phyloP scores from a whole-genome alignment of 2,329 filamentous ascomycete species.

The Aspergillus cejpii region DNA sequence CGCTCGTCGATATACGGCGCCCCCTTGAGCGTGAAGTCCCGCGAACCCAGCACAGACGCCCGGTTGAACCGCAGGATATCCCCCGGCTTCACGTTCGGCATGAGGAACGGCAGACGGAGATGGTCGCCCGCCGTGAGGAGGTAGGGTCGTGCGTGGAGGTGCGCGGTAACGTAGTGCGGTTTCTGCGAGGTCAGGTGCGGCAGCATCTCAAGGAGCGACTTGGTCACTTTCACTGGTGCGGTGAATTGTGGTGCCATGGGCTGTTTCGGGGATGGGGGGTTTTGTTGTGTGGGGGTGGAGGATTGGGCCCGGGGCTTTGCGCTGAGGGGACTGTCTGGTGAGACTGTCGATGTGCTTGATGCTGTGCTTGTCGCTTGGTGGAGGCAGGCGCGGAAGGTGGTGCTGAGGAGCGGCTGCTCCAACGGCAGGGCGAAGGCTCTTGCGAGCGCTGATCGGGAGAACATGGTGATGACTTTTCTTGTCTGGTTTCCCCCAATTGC shows the following conservation, averaged over 20 bases:
- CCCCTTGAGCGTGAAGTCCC: conserved; percentile 85
- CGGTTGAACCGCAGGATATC: conserved; percentile 84
- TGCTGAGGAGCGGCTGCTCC: conserved; percentile 25
- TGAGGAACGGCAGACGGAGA: conserved; percentile 70
- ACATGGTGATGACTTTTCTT: conserved; percentile 25
- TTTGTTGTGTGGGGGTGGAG: conserved; percentile 14
- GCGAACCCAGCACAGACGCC: conserved; percentile 71
- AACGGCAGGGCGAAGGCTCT: conserved; percentile 25
- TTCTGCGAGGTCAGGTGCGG: conserved; percentile 41
- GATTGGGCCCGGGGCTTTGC: conserved; percentile 23
- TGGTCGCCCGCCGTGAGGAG: conserved; percentile 58
- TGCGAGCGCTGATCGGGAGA: conserved; percentile 32
- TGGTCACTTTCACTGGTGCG: conserved; percentile 36
- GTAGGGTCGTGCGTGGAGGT: conserved; percentile 46
- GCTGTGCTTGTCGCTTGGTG: conserved; percentile 34
- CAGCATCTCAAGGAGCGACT: conserved; percentile 39
- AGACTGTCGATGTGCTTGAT: conserved; percentile 25
- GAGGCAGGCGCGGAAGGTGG: conserved; percentile 35
- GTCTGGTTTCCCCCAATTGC: conserved; percentile 5
- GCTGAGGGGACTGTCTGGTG: conserved; percentile 26
- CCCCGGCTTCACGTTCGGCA: conserved; percentile 69
- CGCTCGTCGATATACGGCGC: conserved; percentile 74
- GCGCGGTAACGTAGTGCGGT: conserved; percentile 44
- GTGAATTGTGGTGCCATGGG: conserved; percentile 35
- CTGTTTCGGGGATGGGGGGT: conserved; percentile 24